Evolutionary conservation across 768 basidiomycete genomes (phyloP).

Genomic region (Panellus pusillus): DNA sequence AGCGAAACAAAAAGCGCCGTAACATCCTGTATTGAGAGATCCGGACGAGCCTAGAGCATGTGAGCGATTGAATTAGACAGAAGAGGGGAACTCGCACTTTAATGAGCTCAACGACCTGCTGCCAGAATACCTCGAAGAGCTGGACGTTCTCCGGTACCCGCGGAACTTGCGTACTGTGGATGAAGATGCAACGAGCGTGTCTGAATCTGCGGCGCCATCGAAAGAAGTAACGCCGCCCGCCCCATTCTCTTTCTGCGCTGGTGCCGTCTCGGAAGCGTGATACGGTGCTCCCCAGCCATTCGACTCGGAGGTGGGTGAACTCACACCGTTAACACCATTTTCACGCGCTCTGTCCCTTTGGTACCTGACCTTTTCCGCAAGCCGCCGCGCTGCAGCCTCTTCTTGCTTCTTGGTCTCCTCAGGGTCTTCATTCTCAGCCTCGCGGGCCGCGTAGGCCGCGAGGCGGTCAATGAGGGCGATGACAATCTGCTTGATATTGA

Average conservation of each 20-base stretch:
- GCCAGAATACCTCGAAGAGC: slow-evolving; percentile 98
- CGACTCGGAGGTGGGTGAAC: slow-evolving; percentile 36
- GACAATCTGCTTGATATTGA: slow-evolving; percentile 98
- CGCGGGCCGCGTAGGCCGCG: slow-evolving; percentile 93
- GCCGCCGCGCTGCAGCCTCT: slow-evolving; percentile 84
- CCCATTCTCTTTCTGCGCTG: slow-evolving; percentile 21
- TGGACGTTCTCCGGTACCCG: slow-evolving; percentile 92
- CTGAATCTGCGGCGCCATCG: slow-evolving; percentile 1
- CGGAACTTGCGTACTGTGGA: slow-evolving; percentile 77
- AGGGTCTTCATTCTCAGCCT: slow-evolving; percentile 94
- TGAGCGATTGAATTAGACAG: not conserved
- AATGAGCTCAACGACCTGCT: slow-evolving; percentile 96
- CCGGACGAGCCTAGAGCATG: slow-evolving; percentile 79
- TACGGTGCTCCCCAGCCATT: slow-evolving; percentile 46
- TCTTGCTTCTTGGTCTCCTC: slow-evolving; percentile 93
- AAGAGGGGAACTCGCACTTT: slow-evolving; percentile 55
- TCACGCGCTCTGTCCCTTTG: slow-evolving; percentile 68
- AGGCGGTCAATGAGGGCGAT: slow-evolving; percentile 96
- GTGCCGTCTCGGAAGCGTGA: slow-evolving; percentile 32
- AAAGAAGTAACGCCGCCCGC: not conserved
- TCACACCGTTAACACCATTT: slow-evolving; percentile 38
- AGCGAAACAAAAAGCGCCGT: slow-evolving; percentile 95
- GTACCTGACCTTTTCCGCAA: slow-evolving; percentile 82
- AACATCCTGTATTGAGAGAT: slow-evolving; percentile 95
- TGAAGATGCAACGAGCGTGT: slow-evolving; percentile 1